These are phyloP conservation scores for Areca catechu DNA, from an alignment of 176 grass and related monocot genomes.

Conservation along the genomic window DNA sequence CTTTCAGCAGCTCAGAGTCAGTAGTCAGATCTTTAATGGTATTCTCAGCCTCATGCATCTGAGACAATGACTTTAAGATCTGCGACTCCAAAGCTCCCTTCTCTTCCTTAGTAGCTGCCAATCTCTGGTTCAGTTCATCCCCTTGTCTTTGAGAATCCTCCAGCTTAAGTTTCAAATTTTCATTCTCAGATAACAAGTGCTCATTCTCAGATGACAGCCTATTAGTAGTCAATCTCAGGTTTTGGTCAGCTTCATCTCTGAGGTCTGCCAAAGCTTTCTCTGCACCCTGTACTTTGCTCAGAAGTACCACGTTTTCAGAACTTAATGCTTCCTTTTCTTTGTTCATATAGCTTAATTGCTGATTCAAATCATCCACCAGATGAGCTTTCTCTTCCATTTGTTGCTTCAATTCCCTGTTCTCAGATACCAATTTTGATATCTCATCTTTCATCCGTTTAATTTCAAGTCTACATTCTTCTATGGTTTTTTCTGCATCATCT, in stretches of 20 bases:
- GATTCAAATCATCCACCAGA: slow-evolving; percentile 45
- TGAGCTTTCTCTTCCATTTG: slow-evolving; percentile 32
- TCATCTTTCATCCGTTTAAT: slow-evolving; percentile 19
- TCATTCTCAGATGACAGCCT: slow-evolving; percentile 32
- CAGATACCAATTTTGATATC: slow-evolving; percentile 7
- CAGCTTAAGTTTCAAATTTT: slow-evolving; percentile 41
- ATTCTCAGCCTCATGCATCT: slow-evolving; percentile 35
- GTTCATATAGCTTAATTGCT: slow-evolving; percentile 37
- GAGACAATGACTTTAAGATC: slow-evolving; percentile 20
- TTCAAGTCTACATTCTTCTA: slow-evolving; percentile 12
- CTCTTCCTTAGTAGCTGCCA: slow-evolving; percentile 30
- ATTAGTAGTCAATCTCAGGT: slow-evolving; percentile 12
- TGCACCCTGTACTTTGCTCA: background rate
- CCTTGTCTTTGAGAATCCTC: slow-evolving; percentile 28
- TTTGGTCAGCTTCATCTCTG: slow-evolving; percentile 8
- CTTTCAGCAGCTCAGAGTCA: background rate
- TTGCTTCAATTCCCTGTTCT: slow-evolving; percentile 22
- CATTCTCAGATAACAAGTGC: slow-evolving; percentile 41
- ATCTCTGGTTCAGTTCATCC: slow-evolving; percentile 27
- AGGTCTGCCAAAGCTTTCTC: slow-evolving; percentile 3
- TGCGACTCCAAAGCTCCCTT: slow-evolving; percentile 28
- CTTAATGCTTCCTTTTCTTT: slow-evolving; percentile 44
- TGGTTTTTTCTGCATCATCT: slow-evolving; percentile 10
- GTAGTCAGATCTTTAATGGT: slow-evolving; percentile 17
- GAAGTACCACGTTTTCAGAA: slow-evolving; percentile 1